Evolutionary conservation across 306 rosid species (phyloP), one percentile per base, ranked within the genome.

Genomic region (Quercus robur): DNA sequence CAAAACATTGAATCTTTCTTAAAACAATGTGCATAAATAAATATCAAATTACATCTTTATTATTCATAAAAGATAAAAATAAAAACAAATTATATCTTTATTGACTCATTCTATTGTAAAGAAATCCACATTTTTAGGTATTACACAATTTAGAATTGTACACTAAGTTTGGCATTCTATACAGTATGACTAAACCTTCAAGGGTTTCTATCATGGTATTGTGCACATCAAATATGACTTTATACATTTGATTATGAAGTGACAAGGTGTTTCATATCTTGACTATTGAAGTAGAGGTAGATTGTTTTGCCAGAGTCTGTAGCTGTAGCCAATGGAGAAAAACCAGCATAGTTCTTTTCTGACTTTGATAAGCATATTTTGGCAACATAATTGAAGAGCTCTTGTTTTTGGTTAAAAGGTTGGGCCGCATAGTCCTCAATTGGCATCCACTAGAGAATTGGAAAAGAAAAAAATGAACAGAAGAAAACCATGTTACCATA

Each of bases 401-500:
- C 83, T 56, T 82, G 69, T 13, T 78, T 21, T 80, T 35, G 55
- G 8, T 88, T 79, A 75, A 91, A 91, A 20, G 97, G 86, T 57
- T 92, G 98, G n/a, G 90, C 92, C 73, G 77, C 87, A 81, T 92
- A 94, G 4, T 94, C 98, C 68, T 84, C 88, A 77, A 88, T 31
- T 17, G 89, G 84, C 94, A 94, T 92, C 98, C 98, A 92, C 97
- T 94, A 92, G 9, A 77, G 21, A 76, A 79, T 5, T 15, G 20
- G 31, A 15, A 28, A 30, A 26, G 5, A 4, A 5, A 30, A 64
- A 14, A 30, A 64, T 28, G 20, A 15, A 59, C 31, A 59, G 4
- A 4, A 59, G 66, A 4, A 59, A 59, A 59, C 66, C 66, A 8
- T 23, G 66, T 59, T 59, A 12, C 7, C 5, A 64, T 64, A 63